phyloP scores from a whole-genome alignment of 2,329 filamentous ascomycete genomes.

The Drechslera avenae region DNA sequence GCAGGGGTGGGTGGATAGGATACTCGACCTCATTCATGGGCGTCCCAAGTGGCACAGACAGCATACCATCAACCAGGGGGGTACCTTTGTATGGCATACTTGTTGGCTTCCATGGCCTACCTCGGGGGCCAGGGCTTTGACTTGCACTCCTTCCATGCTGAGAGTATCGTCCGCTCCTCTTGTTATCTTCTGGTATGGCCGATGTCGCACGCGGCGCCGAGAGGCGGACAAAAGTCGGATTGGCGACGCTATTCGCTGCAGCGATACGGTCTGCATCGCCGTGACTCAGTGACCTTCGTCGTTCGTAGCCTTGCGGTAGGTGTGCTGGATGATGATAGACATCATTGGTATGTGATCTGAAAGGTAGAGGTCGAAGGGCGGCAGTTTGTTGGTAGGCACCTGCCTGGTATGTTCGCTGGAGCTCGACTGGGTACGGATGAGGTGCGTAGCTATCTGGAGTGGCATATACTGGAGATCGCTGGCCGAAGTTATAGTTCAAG shows the following conservation, averaged over 20 bases:
- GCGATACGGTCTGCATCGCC: constrained; percentile 23
- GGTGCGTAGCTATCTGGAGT: constrained; percentile 18
- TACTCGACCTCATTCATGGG: constrained; percentile 14
- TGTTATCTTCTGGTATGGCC: constrained; percentile 6
- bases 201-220: constrained; percentile 21
- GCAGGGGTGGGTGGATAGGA: background rate
- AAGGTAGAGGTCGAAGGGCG: constrained; percentile 8
- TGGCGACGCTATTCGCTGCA: constrained; percentile 5
- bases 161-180: constrained; percentile 1
- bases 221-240: constrained; percentile 33
- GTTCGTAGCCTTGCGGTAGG: constrained; percentile 15
- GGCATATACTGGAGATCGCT: constrained; percentile 11
- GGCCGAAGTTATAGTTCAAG: constrained; percentile 16
- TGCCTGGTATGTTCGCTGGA: constrained; percentile 14
- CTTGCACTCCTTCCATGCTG: constrained; percentile 13
- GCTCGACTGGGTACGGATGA: constrained; percentile 24
- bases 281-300: constrained; percentile 40
- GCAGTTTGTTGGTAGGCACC: background rate
- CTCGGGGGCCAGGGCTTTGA: constrained; percentile 5
- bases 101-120: constrained; percentile 5
- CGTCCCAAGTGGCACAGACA: constrained; percentile 21
- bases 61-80: constrained; percentile 6
- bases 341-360: constrained; percentile 12
- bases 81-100: constrained; percentile 13
- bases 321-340: constrained; percentile 6